Evolutionary conservation across 148 eudicot genomes (phyloP), one percentile per base, ranked within the genome.

Genomic region (Dysphania ambrosioides): DNA sequence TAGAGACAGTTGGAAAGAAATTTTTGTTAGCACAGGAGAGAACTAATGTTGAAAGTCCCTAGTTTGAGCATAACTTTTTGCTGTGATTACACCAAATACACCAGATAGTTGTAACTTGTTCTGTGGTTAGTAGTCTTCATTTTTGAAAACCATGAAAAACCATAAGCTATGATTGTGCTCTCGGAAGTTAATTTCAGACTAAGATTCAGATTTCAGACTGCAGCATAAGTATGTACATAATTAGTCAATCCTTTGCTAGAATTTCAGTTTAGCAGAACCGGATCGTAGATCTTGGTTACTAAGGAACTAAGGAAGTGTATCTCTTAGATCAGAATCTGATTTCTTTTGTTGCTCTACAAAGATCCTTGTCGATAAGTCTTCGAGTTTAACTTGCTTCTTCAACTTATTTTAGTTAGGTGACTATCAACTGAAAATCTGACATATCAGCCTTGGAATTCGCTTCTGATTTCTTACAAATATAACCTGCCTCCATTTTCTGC

Each of bases 381-480:
- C 2, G 2, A 29, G 13, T 30, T 73, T 30, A 31, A 8, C 8
- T 26, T 38, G 11, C 24, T 26, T 58, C 2, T 57, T 36, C n/a
- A 38, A 32, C 34, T 26, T 38, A 42, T 49, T 44, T 40, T 47
- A 19, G 29, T 24, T 58, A 24, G 31, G 61, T 58, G 24, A 47
- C 21, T 47, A 11, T 47, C 2, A 47, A 47, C 16, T 47, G 53
- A 47, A 47, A 2, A n/a, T n/a, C n/a, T n/a, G n/a, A 38, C 8
- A 38, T 5, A 21, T 53, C 2, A 10, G 7, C 58, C 7, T 21
- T 67, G 8, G 32, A 41, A 30, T 6, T 78, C 35, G 38, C 60
- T 67, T 44, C 66, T n/a, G 41, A 62, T 79, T 59, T 19, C 70
- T 58, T 79, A 24, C 49, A n/a, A 62, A 56, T 24, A 18, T 30